Percentiles rank a stretch among this genome's conserved stretches.
Conservation (phyloP, 495 filamentous ascomycete species). For the Tuber borchii region DNA sequence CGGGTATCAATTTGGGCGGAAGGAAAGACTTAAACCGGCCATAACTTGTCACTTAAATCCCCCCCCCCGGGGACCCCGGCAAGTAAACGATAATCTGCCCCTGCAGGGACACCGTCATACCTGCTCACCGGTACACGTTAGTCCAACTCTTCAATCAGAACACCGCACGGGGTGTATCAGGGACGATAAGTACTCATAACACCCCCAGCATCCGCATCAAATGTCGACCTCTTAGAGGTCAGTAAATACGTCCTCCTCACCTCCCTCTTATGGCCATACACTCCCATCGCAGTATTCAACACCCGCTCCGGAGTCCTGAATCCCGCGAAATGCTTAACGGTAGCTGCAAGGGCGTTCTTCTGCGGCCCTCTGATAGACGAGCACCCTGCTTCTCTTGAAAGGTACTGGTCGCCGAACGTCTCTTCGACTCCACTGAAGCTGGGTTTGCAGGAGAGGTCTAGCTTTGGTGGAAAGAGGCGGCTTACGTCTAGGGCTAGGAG, state of each 20-base stretch:
- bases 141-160: background rate
- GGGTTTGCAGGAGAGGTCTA: slow-evolving; percentile 55
- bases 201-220: slow-evolving; percentile 58
- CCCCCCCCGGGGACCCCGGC: slow-evolving; percentile 61
- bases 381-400: slow-evolving; percentile 52
- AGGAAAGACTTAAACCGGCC: slow-evolving; percentile 25
- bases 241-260: slow-evolving; percentile 62
- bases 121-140: background rate
- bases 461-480: slow-evolving; percentile 11
- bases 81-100: slow-evolving; percentile 56
- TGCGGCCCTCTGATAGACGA: slow-evolving; percentile 58
- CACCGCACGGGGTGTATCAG: background rate
- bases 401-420: slow-evolving; percentile 57
- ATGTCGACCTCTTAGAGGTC: slow-evolving; percentile 59
- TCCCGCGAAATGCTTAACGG: slow-evolving; percentile 64
- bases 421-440: slow-evolving; percentile 63
- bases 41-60: slow-evolving; percentile 60
- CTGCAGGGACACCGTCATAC: slow-evolving; percentile 56
- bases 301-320: slow-evolving; percentile 63
- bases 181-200: slow-evolving; percentile 65
- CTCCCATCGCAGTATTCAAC: slow-evolving; percentile 61
- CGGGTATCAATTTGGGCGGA: slow-evolving; percentile 44
- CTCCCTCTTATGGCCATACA: slow-evolving; percentile 48
- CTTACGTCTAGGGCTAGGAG: too few relatives aligned
- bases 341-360: slow-evolving; percentile 57